These are phyloP conservation scores for Stenocarpella maydis DNA, from an alignment of 2,329 filamentous ascomycete genomes.

Conservation along the genomic window DNA sequence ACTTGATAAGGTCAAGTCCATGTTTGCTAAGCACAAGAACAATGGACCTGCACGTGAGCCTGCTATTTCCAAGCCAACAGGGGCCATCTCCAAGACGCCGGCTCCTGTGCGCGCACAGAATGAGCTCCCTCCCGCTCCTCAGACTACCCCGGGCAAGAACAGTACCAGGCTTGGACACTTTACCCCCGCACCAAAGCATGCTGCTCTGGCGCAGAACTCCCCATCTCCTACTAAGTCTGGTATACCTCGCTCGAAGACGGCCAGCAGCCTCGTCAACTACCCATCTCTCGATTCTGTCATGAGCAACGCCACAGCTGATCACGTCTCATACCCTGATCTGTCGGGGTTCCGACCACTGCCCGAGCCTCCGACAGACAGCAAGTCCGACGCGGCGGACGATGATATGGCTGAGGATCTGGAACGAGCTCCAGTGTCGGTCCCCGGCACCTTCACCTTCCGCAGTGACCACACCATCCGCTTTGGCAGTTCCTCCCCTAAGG, in stretches of 20 bases:
- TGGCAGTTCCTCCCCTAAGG: constrained; percentile 53
- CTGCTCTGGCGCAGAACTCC: constrained; percentile 55
- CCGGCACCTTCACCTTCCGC: constrained; percentile 71
- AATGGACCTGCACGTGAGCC: constrained; percentile 52
- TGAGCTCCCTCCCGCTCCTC: constrained; percentile 58
- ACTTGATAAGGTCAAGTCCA: constrained; percentile 66
- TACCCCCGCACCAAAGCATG: constrained; percentile 71
- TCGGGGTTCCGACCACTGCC: constrained; percentile 46
- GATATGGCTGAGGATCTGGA: neutral
- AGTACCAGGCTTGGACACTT: constrained; percentile 80
- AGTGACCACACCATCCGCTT: constrained; percentile 72
- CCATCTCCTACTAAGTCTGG: constrained; percentile 64
- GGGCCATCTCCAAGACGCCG: constrained; percentile 55
- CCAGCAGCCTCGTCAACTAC: constrained; percentile 46
- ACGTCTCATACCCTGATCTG: constrained; percentile 63
- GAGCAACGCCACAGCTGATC: constrained; percentile 42
- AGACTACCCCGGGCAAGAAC: constrained; percentile 74
- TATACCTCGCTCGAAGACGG: constrained; percentile 53
- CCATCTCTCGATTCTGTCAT: constrained; percentile 45
- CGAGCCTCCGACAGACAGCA: constrained; percentile 39
- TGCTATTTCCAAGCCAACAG: constrained; percentile 55
- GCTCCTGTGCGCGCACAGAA: constrained; percentile 57
- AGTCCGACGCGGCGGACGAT: constrained; percentile 16
- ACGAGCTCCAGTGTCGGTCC: constrained; percentile 46
- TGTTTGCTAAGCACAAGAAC: constrained; percentile 56